These are phyloP conservation scores for Colletotrichum sojae DNA, from an alignment of 2,329 filamentous ascomycete genomes.

Conservation along the genomic window DNA sequence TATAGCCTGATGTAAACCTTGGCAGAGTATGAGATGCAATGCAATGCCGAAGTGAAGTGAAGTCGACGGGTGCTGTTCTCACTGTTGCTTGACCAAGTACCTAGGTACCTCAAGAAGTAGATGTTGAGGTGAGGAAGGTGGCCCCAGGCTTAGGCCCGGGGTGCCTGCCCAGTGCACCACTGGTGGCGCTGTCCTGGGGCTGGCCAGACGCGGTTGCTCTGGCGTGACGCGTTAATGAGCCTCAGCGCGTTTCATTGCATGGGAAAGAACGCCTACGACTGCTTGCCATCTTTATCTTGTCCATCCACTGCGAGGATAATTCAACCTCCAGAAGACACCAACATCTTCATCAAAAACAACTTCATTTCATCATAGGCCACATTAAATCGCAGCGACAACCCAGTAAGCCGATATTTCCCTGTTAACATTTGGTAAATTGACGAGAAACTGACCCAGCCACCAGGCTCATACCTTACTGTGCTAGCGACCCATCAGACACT, in stretches of 20 bases:
- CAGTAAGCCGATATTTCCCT: conserved; percentile 8
- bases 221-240: conserved; percentile 38
- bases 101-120: background rate
- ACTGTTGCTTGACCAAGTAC: background rate
- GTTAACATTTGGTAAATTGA: background rate
- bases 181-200: conserved; percentile 15
- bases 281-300: conserved; percentile 29
- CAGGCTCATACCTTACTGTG: conserved; percentile 27
- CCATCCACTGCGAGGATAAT: conserved; percentile 1
- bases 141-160: background rate
- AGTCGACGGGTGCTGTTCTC: background rate
- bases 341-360: background rate
- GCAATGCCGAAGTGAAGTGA: background rate
- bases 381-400: background rate
- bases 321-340: background rate
- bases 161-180: too few species aligned
- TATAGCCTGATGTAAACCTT: background rate
- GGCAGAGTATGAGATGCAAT: background rate
- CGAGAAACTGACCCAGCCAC: background rate
- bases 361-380: background rate
- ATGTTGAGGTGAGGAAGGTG: conserved; percentile 2
- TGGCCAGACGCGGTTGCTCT: conserved; percentile 29
- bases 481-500: conserved; percentile 25
- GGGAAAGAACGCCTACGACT: conserved; percentile 1
- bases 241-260: conserved; percentile 38